Percentiles rank a stretch among this genome's conserved stretches.
Conservation (phyloP, 805 yeast species). For the Torulaspora maleeae region DNA sequence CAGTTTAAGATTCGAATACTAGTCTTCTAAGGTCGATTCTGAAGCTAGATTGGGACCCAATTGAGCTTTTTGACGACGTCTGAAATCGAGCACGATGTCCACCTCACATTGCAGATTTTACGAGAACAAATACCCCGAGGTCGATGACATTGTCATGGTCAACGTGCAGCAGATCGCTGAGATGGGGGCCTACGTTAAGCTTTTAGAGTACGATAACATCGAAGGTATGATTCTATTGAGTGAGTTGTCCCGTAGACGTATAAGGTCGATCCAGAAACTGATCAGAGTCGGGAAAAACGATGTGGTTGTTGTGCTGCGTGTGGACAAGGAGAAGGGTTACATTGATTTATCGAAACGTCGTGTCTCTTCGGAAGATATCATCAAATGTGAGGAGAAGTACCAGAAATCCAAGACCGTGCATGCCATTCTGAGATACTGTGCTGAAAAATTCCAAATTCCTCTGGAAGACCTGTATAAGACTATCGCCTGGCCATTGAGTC, state of each 20-base stretch:
- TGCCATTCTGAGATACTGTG: conserved; percentile 97
- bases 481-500: conserved; percentile 96
- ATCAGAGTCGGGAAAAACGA: conserved; percentile 98
- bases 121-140: conserved; percentile 97
- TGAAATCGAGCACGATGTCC: conserved; percentile 49
- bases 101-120: conserved; percentile 91
- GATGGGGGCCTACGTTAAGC: conserved; percentile 98
- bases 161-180: conserved; percentile 98
- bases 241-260: conserved; percentile 97
- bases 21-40: not conserved
- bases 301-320: conserved; percentile 96
- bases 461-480: conserved; percentile 81
- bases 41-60: conserved; percentile 1
- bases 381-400: conserved; percentile 95
- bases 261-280: conserved; percentile 93
- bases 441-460: conserved; percentile 88
- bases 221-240: conserved; percentile 97
- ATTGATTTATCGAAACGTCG: conserved; percentile 96
- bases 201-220: conserved; percentile 93
- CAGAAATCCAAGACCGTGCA: conserved; percentile 96
- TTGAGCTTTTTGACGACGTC: not conserved
- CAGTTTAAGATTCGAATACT: not conserved
- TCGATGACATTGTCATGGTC: conserved; percentile 98
- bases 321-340: conserved; percentile 97
- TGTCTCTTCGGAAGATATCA: conserved; percentile 95